A percentile compares a stretch with the other conserved stretches of the same genome.
Conservation (phyloP, 2,329 filamentous ascomycete species). For the Phyllosticta ampelicida region DNA sequence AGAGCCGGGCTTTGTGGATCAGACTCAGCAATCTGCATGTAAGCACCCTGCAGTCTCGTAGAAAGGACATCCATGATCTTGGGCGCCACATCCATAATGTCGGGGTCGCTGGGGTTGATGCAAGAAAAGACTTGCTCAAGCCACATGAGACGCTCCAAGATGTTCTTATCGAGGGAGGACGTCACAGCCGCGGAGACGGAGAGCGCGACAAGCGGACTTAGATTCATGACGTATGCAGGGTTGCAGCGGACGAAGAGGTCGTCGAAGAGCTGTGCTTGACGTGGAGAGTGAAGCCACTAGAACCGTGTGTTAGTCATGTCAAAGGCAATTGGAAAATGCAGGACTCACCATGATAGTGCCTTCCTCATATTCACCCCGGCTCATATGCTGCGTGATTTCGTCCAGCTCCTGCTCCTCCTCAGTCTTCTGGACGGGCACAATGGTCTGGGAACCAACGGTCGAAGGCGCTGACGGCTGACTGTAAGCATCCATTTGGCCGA, state of each 20-base stretch:
- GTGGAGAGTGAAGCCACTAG: conserved; percentile 52
- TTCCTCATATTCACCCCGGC: conserved; percentile 40
- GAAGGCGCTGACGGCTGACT: conserved; percentile 20
- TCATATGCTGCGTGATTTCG: conserved; percentile 52
- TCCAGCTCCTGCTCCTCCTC: conserved; percentile 49
- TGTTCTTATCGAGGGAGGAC: conserved; percentile 42
- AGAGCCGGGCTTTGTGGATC: conserved; percentile 42
- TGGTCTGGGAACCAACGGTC: not conserved
- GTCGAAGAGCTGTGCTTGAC: conserved; percentile 51
- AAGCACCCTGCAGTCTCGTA: conserved; percentile 45
- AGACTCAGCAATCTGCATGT: conserved; percentile 45
- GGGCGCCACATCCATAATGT: conserved; percentile 46
- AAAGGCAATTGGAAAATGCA: not conserved
- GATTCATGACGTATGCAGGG: conserved; percentile 43
- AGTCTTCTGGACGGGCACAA: conserved; percentile 32
- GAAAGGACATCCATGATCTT: conserved; percentile 50
- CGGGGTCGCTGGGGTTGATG: conserved; percentile 43
- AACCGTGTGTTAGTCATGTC: conserved; percentile 8
- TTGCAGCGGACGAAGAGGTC: conserved; percentile 48
- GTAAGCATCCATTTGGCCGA: conserved; percentile 35
- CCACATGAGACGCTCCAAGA: conserved; percentile 47
- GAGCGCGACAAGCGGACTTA: conserved; percentile 48
- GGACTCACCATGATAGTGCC: conserved; percentile 33
- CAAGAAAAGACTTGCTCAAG: conserved; percentile 44
- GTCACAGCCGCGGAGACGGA: conserved; percentile 54